Conservation (phyloP, 2,329 filamentous ascomycete species). For the Phialophora macrospora region DNA sequence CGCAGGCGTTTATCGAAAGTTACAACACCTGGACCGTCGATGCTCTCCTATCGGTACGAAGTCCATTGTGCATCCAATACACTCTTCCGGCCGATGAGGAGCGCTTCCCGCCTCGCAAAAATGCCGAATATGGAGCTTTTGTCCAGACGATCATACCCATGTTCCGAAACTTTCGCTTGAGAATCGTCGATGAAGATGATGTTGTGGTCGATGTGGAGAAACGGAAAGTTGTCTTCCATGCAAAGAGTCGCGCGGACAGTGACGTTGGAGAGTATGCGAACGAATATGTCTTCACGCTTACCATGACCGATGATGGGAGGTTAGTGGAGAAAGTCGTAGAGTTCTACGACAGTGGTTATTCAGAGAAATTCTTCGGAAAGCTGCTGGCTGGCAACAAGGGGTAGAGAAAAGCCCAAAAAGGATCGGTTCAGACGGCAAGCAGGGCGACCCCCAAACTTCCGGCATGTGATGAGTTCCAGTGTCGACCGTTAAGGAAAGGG, state of each 20-base stretch:
- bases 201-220: background rate
- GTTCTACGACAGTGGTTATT: slow-evolving; percentile 3
- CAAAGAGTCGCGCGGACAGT: background rate
- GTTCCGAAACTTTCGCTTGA: background rate
- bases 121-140: background rate
- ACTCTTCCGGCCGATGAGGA: background rate
- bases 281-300: slow-evolving; percentile 6
- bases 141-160: background rate
- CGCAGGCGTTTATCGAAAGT: background rate
- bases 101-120: background rate
- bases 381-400: background rate
- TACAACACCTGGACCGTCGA: slow-evolving; percentile 3
- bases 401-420: background rate
- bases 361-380: background rate
- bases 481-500: no score
- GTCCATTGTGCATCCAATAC: background rate
- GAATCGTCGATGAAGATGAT: background rate
- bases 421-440: no score
- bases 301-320: slow-evolving; percentile 6
- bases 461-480: no score
- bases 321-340: slow-evolving; percentile 4
- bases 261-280: background rate
- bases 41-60: background rate
- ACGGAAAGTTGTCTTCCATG: background rate
- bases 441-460: no score